Conservation (phyloP, 2,329 filamentous ascomycete genomes). For the Stagonosporopsis cucurbitacearum region DNA sequence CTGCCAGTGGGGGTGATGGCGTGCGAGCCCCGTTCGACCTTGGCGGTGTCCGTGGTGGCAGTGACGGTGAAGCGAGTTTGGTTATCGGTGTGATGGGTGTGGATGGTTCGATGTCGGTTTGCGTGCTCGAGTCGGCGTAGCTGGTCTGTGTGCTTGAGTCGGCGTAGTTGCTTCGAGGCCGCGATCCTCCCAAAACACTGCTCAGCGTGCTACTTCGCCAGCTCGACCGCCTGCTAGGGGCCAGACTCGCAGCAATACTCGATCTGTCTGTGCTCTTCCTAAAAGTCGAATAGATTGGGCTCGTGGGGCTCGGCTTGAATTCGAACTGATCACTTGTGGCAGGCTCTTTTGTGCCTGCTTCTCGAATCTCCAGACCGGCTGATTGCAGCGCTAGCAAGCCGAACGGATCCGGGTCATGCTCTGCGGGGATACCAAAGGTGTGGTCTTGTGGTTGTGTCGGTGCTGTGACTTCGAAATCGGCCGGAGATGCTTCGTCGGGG, state of each 20-base stretch:
- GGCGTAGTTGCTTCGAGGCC: constrained; percentile 62
- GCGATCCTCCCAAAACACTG: constrained; percentile 61
- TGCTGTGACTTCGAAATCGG: constrained; percentile 68
- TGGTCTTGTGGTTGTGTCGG: constrained; percentile 42
- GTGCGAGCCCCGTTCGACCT: constrained; percentile 18
- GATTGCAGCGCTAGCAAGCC: constrained; percentile 90
- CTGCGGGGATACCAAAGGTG: constrained; percentile 78
- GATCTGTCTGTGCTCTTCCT: constrained; percentile 72
- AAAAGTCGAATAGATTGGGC: constrained; percentile 69
- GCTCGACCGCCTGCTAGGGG: constrained; percentile 67
- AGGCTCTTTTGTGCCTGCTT: constrained; percentile 79
- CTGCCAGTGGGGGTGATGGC: constrained; percentile 36
- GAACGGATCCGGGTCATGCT: constrained; percentile 87
- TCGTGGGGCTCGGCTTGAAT: constrained; percentile 77
- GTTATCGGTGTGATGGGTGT: constrained; percentile 13
- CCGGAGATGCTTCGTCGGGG: constrained; percentile 74
- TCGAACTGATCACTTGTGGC: constrained; percentile 83
- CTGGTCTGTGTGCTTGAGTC: constrained; percentile 44
- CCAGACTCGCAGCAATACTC: constrained; percentile 55
- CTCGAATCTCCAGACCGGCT: constrained; percentile 85
- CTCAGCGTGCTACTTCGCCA: constrained; percentile 72
- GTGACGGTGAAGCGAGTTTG: constrained; percentile 26
- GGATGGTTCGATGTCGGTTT: constrained; percentile 60
- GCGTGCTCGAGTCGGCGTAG: constrained; percentile 63
- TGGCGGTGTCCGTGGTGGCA: constrained; percentile 32